Evolutionary conservation across 164 flowering plant species (phyloP).

Genomic region (Cinnamomum chago): DNA sequence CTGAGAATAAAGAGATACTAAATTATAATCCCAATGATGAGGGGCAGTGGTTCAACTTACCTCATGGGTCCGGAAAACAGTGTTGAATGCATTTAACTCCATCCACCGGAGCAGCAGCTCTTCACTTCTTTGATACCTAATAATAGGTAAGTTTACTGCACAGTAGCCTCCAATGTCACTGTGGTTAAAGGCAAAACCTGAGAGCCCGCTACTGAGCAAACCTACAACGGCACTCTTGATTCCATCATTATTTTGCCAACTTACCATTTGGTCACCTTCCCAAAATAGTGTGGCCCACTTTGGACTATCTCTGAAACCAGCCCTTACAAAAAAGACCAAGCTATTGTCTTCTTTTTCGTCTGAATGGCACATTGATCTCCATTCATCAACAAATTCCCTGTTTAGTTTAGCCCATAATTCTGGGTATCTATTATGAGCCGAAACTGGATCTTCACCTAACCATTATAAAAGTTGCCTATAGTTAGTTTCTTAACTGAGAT

Average conservation of each 20-base stretch:
- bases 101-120: conserved; percentile 79
- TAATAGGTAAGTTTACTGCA: conserved; percentile 63
- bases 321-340: conserved; percentile 79
- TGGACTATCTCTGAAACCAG: conserved; percentile 79
- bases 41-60: conserved; percentile 32
- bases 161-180: conserved; percentile 94
- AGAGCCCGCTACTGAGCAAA: conserved; percentile 75
- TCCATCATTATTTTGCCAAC: conserved; percentile 87
- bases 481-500: not conserved
- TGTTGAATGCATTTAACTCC: conserved; percentile 79
- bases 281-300: conserved; percentile 82
- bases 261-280: conserved; percentile 97
- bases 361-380: conserved; percentile 35
- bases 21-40: not conserved
- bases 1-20: not conserved
- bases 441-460: conserved; percentile 82
- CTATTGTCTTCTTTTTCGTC: conserved; percentile 42
- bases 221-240: conserved; percentile 85
- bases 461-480: not conserved
- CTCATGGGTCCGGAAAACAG: conserved; percentile 76
- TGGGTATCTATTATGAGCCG: conserved; percentile 82
- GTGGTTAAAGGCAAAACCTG: conserved; percentile 79
- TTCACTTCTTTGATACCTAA: conserved; percentile 64
- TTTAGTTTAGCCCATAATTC: conserved; percentile 85
- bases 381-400: conserved; percentile 75